Base-by-base conservation (phyloP, 208 protist species). In the Trypanosoma mega region DNA sequence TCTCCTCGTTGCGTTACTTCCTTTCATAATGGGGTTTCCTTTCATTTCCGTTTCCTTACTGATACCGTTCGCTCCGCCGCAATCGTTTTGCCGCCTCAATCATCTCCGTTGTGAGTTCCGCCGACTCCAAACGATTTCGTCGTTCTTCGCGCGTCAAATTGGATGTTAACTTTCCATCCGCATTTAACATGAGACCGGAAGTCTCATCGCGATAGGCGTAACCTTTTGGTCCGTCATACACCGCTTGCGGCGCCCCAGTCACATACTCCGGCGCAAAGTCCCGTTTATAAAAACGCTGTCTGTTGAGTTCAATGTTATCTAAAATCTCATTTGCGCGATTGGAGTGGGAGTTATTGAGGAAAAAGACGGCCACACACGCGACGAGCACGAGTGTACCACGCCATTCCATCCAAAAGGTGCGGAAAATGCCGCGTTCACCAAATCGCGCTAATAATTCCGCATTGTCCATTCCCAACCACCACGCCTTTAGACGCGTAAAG, bases 281-380 rank as follows among this genome's bases (percentile, higher is more conserved):
- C 5, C 77, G 66, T 12, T 78, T 68, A 69, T 94, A 94, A 64
- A 80, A 89, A 26, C 48, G 69, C 57, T 82, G 83, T 5, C 87
- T 77, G 43, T 94, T 94, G 16, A 94, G 55, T 47, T 94, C 87
- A 60, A 90, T 90, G 62, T 90, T 94, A n/a, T 94, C 87, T 30
- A 94, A 63, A 51, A 94, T 78, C 14, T 87, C 68, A 45, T 94
- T 87, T 2, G 79, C 81, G 18, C 53, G 58, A 34, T 78, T 83
- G 20, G 76, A 70, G 70, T 94, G 81, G 26, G 66, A 54, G 2
- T 71, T 68, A 4, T 80, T 75, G 3, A 87, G 52, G 11, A 80
- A 50, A 24, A 90, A 76, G 30, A 70, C 39, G 12, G 68, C 69
- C 14, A 48, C 54, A 34, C 76, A 85, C 21, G 73, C 57, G n/a